A percentile compares a stretch with the other conserved stretches of the same genome.
These are phyloP conservation scores for Rossbeevera mucosa DNA, from an alignment of 768 basidiomycete genomes.

Conservation along the genomic window DNA sequence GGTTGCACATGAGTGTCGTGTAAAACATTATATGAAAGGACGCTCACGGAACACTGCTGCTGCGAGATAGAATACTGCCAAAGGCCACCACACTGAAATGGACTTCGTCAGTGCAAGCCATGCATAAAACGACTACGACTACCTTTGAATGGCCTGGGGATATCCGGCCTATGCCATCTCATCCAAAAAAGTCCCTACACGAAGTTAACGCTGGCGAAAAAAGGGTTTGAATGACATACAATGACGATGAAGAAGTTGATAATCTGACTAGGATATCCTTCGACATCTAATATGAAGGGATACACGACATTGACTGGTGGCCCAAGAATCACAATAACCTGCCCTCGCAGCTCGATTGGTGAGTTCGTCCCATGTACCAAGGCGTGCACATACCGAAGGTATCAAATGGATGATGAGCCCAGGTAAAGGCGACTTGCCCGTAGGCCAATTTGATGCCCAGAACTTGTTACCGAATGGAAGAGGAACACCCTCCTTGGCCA, in stretches of 20 bases:
- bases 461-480: conserved; percentile 55
- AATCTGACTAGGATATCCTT: conserved; percentile 47
- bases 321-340: conserved; percentile 51
- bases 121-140: not conserved
- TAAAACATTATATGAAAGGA: fast-evolving
- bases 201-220: not conserved
- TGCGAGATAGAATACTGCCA: conserved; percentile 52
- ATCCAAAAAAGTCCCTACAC: conserved; percentile 52
- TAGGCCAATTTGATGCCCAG: conserved; percentile 62
- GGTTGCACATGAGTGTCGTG: conserved; percentile 9
- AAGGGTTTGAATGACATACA: conserved; percentile 30
- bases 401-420: conserved; percentile 54
- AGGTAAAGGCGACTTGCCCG: conserved; percentile 51
- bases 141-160: conserved; percentile 52
- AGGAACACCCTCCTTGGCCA: conserved; percentile 61
- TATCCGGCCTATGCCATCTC: conserved; percentile 45
- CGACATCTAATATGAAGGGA: conserved; percentile 58
- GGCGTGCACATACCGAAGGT: conserved; percentile 36
- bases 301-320: conserved; percentile 52
- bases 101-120: not conserved
- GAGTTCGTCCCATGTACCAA: not conserved
- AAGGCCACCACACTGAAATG: conserved; percentile 47
- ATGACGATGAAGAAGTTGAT: conserved; percentile 52
- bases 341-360: conserved; percentile 9
- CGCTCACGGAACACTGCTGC: conserved; percentile 48